Percentiles rank a stretch among this genome's conserved stretches.
These are phyloP conservation scores for Podospora pseudocomata DNA, from an alignment of 495 filamentous ascomycete species.

Conservation along the genomic window DNA sequence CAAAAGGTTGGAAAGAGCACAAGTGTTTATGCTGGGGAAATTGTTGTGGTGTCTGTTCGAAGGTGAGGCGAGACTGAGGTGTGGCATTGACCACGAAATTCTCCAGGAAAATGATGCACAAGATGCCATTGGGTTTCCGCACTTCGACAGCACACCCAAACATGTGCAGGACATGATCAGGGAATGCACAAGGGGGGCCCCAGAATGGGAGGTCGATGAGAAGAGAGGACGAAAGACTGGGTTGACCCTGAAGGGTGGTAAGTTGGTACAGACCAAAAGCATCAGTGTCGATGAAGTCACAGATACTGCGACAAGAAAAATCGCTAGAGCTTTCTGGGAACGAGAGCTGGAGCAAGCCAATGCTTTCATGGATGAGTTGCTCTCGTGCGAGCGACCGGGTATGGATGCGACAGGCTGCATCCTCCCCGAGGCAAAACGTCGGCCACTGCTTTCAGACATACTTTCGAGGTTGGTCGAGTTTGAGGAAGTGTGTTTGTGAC, in stretches of 20 bases:
- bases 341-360: constrained; percentile 14
- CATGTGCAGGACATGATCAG: constrained; percentile 23
- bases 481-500: neutral
- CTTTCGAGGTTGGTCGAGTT: neutral
- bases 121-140: constrained; percentile 21
- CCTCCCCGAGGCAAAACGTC: neutral
- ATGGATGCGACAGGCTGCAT: neutral
- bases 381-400: neutral
- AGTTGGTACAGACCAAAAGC: constrained; percentile 13
- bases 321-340: constrained; percentile 11
- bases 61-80: constrained; percentile 21
- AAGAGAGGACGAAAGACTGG: neutral
- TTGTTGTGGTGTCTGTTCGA: constrained; percentile 41
- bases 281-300: neutral
- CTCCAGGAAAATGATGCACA: constrained; percentile 18
- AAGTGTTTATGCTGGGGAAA: constrained; percentile 38
- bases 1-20: constrained; percentile 24
- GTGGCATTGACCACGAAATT: constrained; percentile 28
- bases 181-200: constrained; percentile 29
- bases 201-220: constrained; percentile 20
- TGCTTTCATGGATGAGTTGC: constrained; percentile 7
- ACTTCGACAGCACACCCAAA: constrained; percentile 21
- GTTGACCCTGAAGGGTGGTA: constrained; percentile 13
- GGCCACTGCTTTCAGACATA: neutral
- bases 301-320: constrained; percentile 3